These are phyloP conservation scores for Botrytis paeoniae DNA, from an alignment of 2,329 filamentous ascomycete species.

Conservation along the genomic window DNA sequence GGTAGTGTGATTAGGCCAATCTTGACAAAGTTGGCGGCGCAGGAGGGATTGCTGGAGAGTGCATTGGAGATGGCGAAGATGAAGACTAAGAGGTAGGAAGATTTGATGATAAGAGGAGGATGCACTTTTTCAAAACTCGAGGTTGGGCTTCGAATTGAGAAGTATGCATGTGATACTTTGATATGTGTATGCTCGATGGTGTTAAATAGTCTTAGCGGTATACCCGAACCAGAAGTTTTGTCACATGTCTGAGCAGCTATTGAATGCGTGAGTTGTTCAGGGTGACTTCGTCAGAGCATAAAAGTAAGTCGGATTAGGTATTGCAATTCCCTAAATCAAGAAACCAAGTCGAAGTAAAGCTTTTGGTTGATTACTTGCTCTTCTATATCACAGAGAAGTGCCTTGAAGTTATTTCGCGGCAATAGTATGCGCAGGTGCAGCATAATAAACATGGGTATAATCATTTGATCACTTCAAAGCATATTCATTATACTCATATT, in stretches of 20 bases:
- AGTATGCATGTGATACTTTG: neutral
- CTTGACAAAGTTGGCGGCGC: constrained; percentile 14
- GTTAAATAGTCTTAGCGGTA: neutral
- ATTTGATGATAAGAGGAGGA: neutral
- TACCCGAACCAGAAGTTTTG: neutral
- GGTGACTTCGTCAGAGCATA: neutral
- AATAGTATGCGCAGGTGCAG: neutral
- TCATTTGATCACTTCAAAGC: neutral
- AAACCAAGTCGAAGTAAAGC: neutral
- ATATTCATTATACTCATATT: neutral
- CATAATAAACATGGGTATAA: neutral
- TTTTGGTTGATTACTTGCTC: neutral
- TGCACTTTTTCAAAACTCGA: neutral
- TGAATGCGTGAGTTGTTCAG: neutral
- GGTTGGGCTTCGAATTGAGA: neutral
- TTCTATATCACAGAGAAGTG: neutral
- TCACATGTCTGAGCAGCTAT: neutral
- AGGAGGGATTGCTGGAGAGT: constrained; percentile 19
- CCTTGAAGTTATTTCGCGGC: no score
- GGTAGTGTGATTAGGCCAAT: constrained; percentile 17
- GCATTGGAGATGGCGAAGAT: constrained; percentile 9
- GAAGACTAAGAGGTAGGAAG: constrained; percentile 4
- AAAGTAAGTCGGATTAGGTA: neutral
- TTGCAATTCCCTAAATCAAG: neutral
- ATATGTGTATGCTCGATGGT: no score